These are phyloP conservation scores for Pseudocercospora fijiensis DNA, from an alignment of 2,329 filamentous ascomycete genomes.

Conservation along the genomic window DNA sequence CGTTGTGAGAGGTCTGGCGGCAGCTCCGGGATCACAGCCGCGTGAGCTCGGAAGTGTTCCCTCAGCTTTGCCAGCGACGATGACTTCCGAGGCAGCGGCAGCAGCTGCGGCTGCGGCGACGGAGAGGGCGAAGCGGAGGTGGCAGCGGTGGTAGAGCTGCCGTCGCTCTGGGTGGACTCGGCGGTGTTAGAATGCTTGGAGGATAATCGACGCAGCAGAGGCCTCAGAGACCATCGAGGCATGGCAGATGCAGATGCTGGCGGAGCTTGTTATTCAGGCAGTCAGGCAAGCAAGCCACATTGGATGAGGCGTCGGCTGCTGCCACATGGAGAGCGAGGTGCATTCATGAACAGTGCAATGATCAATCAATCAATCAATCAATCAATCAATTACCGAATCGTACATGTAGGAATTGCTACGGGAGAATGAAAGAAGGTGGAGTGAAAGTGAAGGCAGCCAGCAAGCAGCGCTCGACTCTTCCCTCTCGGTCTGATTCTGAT, in stretches of 20 bases:
- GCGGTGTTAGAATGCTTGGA: constrained; percentile 25
- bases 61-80: constrained; percentile 27
- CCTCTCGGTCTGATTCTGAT: background rate
- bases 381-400: no score
- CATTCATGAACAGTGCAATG: background rate
- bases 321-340: background rate
- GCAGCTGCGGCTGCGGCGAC: constrained; percentile 13
- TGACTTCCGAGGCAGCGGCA: constrained; percentile 15
- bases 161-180: constrained; percentile 23
- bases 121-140: constrained; percentile 21
- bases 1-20: constrained; percentile 20
- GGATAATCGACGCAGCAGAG: constrained; percentile 28
- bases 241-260: background rate
- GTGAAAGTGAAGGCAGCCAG: background rate
- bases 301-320: background rate
- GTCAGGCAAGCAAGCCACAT: background rate
- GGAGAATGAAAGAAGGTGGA: background rate
- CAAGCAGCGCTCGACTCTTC: background rate
- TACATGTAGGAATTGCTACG: background rate
- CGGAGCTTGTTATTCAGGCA: background rate
- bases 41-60: constrained; percentile 24
- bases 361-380: no score
- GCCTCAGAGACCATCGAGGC: constrained; percentile 9
- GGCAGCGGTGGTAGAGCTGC: constrained; percentile 20
- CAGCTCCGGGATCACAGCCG: constrained; percentile 19